Percentiles rank a stretch among this genome's conserved stretches.
These are phyloP conservation scores for Spatholobus suberectus DNA, from an alignment of 306 rosid species.

Conservation along the genomic window DNA sequence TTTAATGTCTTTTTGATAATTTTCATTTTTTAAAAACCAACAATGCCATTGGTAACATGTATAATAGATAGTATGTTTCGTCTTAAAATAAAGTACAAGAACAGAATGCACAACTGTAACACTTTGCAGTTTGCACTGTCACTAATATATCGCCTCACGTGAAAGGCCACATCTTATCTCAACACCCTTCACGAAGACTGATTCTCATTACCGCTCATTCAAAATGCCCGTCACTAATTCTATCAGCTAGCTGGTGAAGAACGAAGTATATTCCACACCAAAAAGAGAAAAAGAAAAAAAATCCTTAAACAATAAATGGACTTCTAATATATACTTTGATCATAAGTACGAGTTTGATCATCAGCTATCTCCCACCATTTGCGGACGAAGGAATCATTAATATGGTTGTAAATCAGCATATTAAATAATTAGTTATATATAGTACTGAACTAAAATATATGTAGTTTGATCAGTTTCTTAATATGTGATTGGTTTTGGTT, in stretches of 20 bases:
- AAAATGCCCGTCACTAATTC: background rate
- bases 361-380: background rate
- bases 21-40: background rate
- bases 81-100: background rate
- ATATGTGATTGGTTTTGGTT: background rate
- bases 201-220: conserved; percentile 1
- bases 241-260: background rate
- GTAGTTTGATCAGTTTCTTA: no score
- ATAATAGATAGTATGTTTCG: background rate
- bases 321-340: background rate
- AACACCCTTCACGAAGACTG: background rate
- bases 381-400: background rate
- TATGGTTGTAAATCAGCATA: background rate
- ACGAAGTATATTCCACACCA: background rate
- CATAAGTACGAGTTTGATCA: background rate
- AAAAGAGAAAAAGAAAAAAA: background rate
- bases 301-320: background rate
- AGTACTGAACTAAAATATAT: no score
- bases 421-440: no score
- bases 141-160: conserved; percentile 39
- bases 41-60: background rate
- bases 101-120: background rate
- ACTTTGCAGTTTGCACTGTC: background rate
- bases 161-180: conserved; percentile 45
- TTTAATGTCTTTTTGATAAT: background rate